Base-by-base conservation (phyloP, 805 yeast genomes). In the Candida piceae region DNA sequence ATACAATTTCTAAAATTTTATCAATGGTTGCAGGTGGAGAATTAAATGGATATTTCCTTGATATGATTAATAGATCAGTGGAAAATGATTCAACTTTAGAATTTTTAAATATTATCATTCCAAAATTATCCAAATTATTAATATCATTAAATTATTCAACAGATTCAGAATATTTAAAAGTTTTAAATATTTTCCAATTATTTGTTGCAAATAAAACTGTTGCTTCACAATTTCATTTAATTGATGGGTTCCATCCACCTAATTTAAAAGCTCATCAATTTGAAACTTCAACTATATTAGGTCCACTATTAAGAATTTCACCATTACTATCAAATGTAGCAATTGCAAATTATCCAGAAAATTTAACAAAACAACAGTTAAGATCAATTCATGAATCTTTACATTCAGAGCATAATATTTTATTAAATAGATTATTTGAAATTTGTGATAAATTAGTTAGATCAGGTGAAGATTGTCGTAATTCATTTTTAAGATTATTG, bases 391-490 rank as follows among this genome's bases (percentile, higher is more conserved):
- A 75, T 45, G 76, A 74, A 35, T 72, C 88, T 0, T 55, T 81
- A 18, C 84, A 80, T 49, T 63, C 75, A 7, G 89, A 84, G 49
- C 81, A 76, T 50, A 70, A 67, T 34, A 72, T 75, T 29, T 57
- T 79, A 2, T 39, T 80, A 25, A 80, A 79, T 39, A 67, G 85
- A 38, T 66, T 88, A 28, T 87, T 85, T 52, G 70, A 66, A 45
- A 76, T 93, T 27, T 61, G 80, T 35, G 84, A 89, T 54, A 79
- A 74, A 50, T 70, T 93, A 31, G 74, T 93, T 11, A 70, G 97
- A 44, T 85, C 87, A 0, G 78, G 87, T 5, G 63, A 72, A 1
- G 63, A 65, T 10, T 73, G 95, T 0, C 73, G 97, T 43, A 64
- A 66, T 25, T 78, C 66, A 28, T 53, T 89, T 34, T 62, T 93